Conservation (phyloP, 306 rosid species). For the Inga leiocalycina region DNA sequence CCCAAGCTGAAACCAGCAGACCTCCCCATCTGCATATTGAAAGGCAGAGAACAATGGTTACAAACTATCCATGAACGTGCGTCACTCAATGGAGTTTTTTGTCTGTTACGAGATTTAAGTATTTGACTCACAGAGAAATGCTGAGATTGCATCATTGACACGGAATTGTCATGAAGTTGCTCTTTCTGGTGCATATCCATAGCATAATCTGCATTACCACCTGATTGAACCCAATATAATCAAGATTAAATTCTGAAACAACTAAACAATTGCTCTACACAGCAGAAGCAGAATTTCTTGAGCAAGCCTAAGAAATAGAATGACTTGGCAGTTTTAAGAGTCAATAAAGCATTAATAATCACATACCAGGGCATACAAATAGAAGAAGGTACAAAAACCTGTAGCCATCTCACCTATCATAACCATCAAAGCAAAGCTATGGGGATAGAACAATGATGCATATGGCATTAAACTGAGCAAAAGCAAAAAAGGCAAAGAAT, state of each 20-base stretch:
- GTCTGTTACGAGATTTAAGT: neutral
- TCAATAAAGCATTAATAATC: neutral
- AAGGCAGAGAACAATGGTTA: constrained; percentile 36
- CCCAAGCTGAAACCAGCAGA: constrained; percentile 88
- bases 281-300: constrained; percentile 1
- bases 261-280: constrained; percentile 10
- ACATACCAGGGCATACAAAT: neutral
- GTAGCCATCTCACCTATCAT: neutral
- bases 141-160: constrained; percentile 93
- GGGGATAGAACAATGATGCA: constrained; percentile 13
- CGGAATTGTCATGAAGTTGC: constrained; percentile 84
- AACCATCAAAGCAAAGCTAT: neutral
- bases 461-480: neutral
- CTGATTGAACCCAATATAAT: constrained; percentile 49
- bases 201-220: constrained; percentile 78
- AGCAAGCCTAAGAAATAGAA: neutral
- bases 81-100: neutral
- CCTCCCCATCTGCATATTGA: constrained; percentile 79
- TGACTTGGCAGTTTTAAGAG: neutral
- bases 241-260: constrained; percentile 37
- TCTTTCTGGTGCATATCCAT: constrained; percentile 99
- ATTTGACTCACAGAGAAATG: constrained; percentile 85
- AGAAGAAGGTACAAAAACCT: neutral
- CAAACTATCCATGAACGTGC: constrained; percentile 9
- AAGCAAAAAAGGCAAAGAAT: neutral